Base-by-base conservation (phyloP, 176 grass and related monocot genomes). In the Juncus inflexus region DNA sequence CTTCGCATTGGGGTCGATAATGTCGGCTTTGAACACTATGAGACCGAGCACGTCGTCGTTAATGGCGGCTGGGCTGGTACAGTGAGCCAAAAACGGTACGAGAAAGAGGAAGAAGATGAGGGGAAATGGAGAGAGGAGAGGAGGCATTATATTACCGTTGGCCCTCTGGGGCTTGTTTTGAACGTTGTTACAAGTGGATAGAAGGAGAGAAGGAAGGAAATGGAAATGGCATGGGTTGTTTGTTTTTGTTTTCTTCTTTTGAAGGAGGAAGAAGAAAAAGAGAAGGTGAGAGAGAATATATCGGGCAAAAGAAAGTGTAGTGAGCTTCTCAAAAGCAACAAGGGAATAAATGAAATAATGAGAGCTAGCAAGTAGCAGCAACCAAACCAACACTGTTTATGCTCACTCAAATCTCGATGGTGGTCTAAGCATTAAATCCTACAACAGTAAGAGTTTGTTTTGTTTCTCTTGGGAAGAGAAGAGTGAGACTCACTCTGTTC, bases 41-140 rank as follows among this genome's bases (percentile, higher is more conserved):
- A 99, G 75, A 16, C 89, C 95, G 50, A 99, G 78, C 63, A 99
- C 86, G 73, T 99, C 95, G 82, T 99, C 95, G 76, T 78, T 76
- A 56, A 99, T 64, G n/a, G 89, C 77, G n/a, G 80, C 36, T n/a
- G 62, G 38, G 4, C 35, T 61, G 15, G 45, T 47, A 5, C 54
- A 72, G 28, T 37, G 50, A 16, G 63, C 7, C 4, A 42, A n/a
- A 42, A 59, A 39, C 55, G 76, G 75, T 51, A 55, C 65, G 35
- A 67, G 6, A 19, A 83, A 15, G 1, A 83, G 43, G 47, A 39
- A 58, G 62, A 74, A 14, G 52, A 74, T 10, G 45, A 76, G 9
- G 72, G 69, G 47, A 6, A 63, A 45, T 55, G 78, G 58, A 70
- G 9, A 47, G 2, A 5, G 58, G 60, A 72, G 75, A 63, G 4